Evolutionary conservation across 2,329 filamentous ascomycete genomes (phyloP).

Genomic region (Diaporthe destruens): DNA sequence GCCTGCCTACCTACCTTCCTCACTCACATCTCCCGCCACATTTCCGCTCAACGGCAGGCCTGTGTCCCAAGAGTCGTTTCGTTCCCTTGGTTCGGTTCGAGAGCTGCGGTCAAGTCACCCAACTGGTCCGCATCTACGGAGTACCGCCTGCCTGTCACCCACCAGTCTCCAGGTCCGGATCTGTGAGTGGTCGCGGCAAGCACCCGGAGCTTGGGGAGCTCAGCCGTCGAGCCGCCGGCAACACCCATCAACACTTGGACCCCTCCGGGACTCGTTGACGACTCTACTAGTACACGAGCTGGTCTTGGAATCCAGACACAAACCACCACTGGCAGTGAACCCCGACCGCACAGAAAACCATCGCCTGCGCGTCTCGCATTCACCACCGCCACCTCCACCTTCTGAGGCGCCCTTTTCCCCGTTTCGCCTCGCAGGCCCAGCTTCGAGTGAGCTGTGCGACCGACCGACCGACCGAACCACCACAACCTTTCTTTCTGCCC

Average conservation of each 20-base stretch:
- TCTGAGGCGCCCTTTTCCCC: not conserved
- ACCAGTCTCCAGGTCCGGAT: conserved; percentile 8
- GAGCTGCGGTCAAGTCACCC: conserved; percentile 10
- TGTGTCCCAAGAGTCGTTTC: not conserved
- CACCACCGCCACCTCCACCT: not conserved
- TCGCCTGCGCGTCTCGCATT: not conserved
- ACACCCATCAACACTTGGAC: conserved; percentile 28
- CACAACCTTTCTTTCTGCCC: not conserved
- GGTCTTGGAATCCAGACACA: not conserved
- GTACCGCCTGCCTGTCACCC: not conserved
- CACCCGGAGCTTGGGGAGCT: conserved; percentile 27
- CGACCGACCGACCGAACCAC: not conserved
- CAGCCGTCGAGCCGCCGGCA: conserved; percentile 28
- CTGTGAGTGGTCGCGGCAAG: conserved; percentile 23
- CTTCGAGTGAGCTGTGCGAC: conserved; percentile 34
- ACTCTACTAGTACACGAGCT: conserved; percentile 10
- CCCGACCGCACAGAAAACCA: conserved; percentile 2
- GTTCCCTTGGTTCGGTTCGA: conserved; percentile 3
- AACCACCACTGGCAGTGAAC: not conserved
- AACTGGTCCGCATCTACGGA: not conserved
- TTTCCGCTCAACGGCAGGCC: conserved; percentile 7
- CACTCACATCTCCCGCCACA: not conserved
- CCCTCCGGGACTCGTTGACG: conserved; percentile 24
- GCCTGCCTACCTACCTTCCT: not conserved
- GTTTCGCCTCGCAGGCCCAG: conserved; percentile 1